phyloP scores from a whole-genome alignment of 1,284 basidiomycete species.

The Gomphus sp. region DNA sequence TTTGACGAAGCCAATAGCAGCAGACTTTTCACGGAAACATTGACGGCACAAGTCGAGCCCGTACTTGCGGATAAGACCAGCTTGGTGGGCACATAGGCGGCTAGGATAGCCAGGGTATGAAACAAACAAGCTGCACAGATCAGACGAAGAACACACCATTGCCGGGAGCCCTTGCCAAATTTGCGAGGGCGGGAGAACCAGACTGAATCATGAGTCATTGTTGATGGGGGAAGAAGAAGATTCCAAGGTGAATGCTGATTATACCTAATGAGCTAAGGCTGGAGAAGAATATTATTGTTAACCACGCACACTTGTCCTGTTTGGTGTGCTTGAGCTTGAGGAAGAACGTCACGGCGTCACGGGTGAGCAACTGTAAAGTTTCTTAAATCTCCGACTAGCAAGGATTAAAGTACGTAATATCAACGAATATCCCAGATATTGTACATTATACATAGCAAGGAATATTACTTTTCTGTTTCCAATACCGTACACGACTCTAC shows the following conservation, averaged over 20 bases:
- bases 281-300: not conserved
- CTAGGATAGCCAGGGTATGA: slow-evolving; percentile 28
- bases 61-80: slow-evolving; percentile 93
- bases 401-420: not conserved
- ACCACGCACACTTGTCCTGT: not conserved
- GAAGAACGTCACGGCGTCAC: not conserved
- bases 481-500: not conserved
- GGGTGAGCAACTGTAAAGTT: not conserved
- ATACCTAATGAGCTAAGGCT: not conserved
- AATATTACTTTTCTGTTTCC: not conserved
- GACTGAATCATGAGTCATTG: slow-evolving; percentile 88
- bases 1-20: slow-evolving; percentile 92
- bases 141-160: slow-evolving; percentile 54
- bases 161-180: slow-evolving; percentile 91
- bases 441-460: too few species aligned
- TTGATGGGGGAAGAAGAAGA: slow-evolving; percentile 17
- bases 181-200: slow-evolving; percentile 93
- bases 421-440: too few species aligned
- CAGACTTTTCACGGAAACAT: slow-evolving; percentile 95
- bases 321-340: not conserved
- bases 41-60: slow-evolving; percentile 95
- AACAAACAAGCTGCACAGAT: not conserved
- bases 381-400: not conserved
- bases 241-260: not conserved
- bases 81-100: slow-evolving; percentile 93